These are phyloP conservation scores for Podaxis mareebaensis DNA, from an alignment of 768 basidiomycete species.

Conservation along the genomic window DNA sequence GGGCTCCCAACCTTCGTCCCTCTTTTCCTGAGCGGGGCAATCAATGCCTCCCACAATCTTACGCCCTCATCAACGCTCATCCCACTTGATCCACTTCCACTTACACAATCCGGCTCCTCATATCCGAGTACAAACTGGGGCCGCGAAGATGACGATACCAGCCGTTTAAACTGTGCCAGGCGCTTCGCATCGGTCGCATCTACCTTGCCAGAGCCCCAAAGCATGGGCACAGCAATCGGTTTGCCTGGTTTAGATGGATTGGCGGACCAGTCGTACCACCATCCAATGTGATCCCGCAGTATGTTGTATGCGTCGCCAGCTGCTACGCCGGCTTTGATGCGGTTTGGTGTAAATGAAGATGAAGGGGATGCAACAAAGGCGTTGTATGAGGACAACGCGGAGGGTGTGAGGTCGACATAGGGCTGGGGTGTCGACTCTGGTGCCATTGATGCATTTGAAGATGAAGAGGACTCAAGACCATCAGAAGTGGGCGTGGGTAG, in stretches of 20 bases:
- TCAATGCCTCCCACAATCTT: constrained; percentile 38
- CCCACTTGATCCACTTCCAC: constrained; percentile 45
- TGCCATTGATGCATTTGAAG: not conserved
- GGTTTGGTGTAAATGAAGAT: constrained; percentile 37
- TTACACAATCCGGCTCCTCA: constrained; percentile 48
- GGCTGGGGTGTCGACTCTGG: not conserved
- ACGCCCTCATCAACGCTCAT: constrained; percentile 44
- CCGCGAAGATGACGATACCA: constrained; percentile 21
- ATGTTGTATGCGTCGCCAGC: constrained; percentile 43
- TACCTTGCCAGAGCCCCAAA: constrained; percentile 44
- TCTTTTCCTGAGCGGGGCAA: constrained; percentile 40
- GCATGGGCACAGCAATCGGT: constrained; percentile 45
- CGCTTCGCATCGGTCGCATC: constrained; percentile 41
- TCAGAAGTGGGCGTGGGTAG: not conserved
- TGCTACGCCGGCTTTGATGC: constrained; percentile 47
- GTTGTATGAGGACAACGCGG: constrained; percentile 1
- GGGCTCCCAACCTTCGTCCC: constrained; percentile 46
- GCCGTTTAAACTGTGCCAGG: constrained; percentile 34
- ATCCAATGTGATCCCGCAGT: constrained; percentile 43
- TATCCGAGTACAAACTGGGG: constrained; percentile 45
- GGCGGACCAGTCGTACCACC: constrained; percentile 53
- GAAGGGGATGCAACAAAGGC: not conserved
- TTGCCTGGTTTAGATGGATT: constrained; percentile 39
- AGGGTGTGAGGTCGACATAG: not conserved
- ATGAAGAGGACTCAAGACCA: not conserved